phyloP scores from a whole-genome alignment of 1,284 basidiomycete species.

The Puccinia coronata region DNA sequence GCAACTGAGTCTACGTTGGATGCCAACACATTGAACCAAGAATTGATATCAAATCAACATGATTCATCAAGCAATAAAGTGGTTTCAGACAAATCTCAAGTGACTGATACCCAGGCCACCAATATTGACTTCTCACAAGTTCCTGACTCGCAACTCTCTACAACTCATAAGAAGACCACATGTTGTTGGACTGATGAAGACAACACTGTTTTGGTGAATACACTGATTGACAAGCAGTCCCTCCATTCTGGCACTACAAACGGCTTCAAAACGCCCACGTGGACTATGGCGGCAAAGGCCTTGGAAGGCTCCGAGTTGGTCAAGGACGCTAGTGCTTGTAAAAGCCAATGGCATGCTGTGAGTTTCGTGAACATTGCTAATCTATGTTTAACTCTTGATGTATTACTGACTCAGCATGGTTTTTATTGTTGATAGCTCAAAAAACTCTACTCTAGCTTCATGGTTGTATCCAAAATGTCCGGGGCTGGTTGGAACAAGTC shows the following conservation, averaged over 20 bases:
- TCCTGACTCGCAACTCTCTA: background rate
- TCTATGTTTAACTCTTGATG: background rate
- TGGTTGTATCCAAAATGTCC: background rate
- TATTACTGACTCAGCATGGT: background rate
- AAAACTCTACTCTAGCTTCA: background rate
- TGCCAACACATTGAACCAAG: background rate
- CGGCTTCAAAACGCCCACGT: background rate
- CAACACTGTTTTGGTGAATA: background rate
- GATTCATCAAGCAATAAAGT: background rate
- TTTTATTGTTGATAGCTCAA: background rate
- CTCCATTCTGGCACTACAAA: slow-evolving; percentile 11
- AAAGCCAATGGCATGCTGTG: background rate
- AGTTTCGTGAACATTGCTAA: background rate
- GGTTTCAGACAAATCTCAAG: background rate
- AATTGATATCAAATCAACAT: too few relatives aligned
- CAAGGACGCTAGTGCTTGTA: background rate
- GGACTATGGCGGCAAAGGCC: background rate
- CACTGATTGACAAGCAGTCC: background rate
- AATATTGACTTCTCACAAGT: background rate
- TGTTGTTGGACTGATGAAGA: slow-evolving; percentile 10
- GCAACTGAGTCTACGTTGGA: too few relatives aligned
- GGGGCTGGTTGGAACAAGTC: background rate
- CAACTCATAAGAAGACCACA: background rate
- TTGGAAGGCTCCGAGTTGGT: background rate
- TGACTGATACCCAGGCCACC: background rate